These are phyloP conservation scores for Boletus rufocinnamomeus DNA, from an alignment of 768 basidiomycete genomes.

Conservation along the genomic window DNA sequence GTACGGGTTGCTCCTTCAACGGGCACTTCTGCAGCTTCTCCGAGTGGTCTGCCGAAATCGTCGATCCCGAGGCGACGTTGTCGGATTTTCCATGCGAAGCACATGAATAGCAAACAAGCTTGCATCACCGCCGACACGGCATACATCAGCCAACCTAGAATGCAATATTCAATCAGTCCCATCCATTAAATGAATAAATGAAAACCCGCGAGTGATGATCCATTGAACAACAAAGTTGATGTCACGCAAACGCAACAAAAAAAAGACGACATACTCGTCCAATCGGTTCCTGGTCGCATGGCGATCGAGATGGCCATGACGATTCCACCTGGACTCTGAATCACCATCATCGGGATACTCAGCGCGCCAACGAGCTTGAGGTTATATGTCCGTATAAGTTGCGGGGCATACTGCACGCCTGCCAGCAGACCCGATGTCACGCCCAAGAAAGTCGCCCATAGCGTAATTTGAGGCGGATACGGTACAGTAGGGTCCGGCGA, in stretches of 20 bases:
- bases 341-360: conserved; percentile 93
- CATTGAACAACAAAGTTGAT: neutral
- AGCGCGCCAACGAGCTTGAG: conserved; percentile 86
- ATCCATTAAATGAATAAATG: neutral
- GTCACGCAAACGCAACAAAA: neutral
- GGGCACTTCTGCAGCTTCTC: neutral
- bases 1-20: neutral
- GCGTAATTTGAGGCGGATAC: conserved; percentile 41
- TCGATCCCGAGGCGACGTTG: conserved; percentile 77
- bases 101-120: conserved; percentile 78
- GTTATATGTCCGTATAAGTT: conserved; percentile 77
- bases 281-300: conserved; percentile 76
- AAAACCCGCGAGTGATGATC: neutral
- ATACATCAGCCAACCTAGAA: conserved; percentile 77
- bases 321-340: conserved; percentile 88
- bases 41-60: conserved; percentile 77
- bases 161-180: neutral
- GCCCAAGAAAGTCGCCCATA: conserved; percentile 89
- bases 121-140: conserved; percentile 86
- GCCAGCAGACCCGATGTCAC: conserved; percentile 77
- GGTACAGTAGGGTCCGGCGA: conserved; percentile 38
- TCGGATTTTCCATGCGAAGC: conserved; percentile 79
- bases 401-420: conserved; percentile 85
- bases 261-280: conserved; percentile 65
- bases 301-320: conserved; percentile 87